phyloP scores from a whole-genome alignment of 2,329 filamentous ascomycete species.

The Aspergillus sp. region DNA sequence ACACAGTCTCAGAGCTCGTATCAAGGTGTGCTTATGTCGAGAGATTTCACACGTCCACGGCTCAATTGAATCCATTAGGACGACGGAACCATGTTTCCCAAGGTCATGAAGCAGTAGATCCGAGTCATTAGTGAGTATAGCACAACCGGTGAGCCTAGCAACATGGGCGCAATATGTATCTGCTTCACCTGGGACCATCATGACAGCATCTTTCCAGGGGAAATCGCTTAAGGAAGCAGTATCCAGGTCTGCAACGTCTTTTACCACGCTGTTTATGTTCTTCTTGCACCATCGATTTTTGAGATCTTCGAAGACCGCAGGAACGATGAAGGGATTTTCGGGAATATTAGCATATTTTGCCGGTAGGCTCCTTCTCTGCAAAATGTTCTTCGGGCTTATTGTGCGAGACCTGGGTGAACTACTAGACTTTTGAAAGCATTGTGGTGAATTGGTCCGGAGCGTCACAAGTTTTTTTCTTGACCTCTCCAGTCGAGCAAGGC shows the following conservation, averaged over 20 bases:
- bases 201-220: slow-evolving; percentile 43
- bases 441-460: slow-evolving; percentile 44
- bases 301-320: slow-evolving; percentile 73
- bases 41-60: slow-evolving; percentile 19
- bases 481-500: slow-evolving; percentile 62
- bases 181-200: slow-evolving; percentile 79
- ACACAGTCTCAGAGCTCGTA: slow-evolving; percentile 44
- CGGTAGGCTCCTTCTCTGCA: slow-evolving; percentile 28
- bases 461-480: slow-evolving; percentile 59
- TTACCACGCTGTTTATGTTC: slow-evolving; percentile 24
- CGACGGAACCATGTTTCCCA: slow-evolving; percentile 61
- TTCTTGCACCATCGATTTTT: slow-evolving; percentile 45
- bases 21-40: slow-evolving; percentile 18
- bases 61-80: slow-evolving; percentile 69
- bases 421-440: slow-evolving; percentile 28
- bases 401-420: background rate
- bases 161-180: slow-evolving; percentile 75
- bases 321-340: slow-evolving; percentile 71
- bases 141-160: slow-evolving; percentile 56
- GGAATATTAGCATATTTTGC: slow-evolving; percentile 44
- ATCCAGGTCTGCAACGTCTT: slow-evolving; percentile 29
- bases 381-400: slow-evolving; percentile 27
- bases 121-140: slow-evolving; percentile 80
- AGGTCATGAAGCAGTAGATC: slow-evolving; percentile 78
- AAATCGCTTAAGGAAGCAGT: slow-evolving; percentile 25